Conservation (phyloP, 345 rosid genomes). For the Melaleuca quinquenervia region DNA sequence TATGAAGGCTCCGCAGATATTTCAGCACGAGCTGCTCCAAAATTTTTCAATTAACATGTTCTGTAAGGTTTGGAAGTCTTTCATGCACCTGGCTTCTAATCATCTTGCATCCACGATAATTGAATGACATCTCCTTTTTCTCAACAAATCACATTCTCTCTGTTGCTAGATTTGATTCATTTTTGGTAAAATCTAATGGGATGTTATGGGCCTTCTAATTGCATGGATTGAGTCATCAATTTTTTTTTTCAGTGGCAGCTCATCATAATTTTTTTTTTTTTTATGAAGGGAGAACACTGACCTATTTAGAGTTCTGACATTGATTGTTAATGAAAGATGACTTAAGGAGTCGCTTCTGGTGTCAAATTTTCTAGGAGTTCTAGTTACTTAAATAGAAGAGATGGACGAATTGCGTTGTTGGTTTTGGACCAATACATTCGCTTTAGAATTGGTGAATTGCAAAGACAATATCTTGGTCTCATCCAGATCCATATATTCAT, state of each 20-base stretch:
- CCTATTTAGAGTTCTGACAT: neutral
- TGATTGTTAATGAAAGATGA: neutral
- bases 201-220: neutral
- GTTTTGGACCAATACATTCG: neutral
- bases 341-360: neutral
- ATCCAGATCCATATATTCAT: neutral
- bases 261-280: neutral
- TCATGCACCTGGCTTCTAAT: neutral
- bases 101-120: neutral
- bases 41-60: conserved; percentile 92
- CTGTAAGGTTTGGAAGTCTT: conserved; percentile 65
- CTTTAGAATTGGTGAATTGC: neutral
- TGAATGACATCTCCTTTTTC: neutral
- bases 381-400: neutral
- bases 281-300: neutral
- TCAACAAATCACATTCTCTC: neutral
- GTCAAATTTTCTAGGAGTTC: neutral
- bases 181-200: neutral
- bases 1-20: conserved; percentile 79
- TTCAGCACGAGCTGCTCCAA: conserved; percentile 98
- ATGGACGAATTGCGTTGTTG: neutral
- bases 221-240: neutral
- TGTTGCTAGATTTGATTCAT: neutral
- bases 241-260: neutral
- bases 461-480: neutral